Evolutionary conservation across 2,329 filamentous ascomycete species (phyloP).

Genomic region (Pestalotiopsis sp.): DNA sequence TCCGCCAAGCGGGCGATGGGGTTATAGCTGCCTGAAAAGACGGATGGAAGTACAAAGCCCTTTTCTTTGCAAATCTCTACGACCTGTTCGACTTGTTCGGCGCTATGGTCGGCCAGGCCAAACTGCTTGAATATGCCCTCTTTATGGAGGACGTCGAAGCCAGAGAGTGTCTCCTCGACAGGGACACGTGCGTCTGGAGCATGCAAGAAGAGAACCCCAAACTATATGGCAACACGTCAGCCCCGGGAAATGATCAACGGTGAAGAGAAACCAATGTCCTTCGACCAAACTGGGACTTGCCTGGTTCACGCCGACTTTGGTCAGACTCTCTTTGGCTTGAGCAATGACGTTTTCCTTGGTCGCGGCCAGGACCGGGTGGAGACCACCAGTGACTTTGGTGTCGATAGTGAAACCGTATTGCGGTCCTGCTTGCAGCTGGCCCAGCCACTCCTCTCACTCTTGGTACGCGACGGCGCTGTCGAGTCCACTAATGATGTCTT

Average conservation of each 20-base stretch:
- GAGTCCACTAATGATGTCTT: background rate
- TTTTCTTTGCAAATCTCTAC: constrained; percentile 67
- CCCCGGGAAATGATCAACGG: too few relatives aligned
- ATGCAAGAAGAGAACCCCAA: background rate
- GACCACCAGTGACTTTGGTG: constrained; percentile 5
- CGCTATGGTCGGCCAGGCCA: background rate
- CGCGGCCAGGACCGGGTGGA: background rate
- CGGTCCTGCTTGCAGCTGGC: background rate
- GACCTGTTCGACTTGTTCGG: constrained; percentile 6
- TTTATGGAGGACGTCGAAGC: constrained; percentile 10
- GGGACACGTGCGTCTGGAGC: background rate
- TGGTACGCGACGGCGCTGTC: background rate
- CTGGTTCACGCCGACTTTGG: background rate
- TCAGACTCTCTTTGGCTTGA: background rate
- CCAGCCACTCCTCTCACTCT: background rate
- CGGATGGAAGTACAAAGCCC: background rate
- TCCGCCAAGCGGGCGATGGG: background rate
- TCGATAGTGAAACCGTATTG: background rate
- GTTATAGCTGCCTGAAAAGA: constrained; percentile 11
- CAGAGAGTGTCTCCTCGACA: constrained; percentile 3
- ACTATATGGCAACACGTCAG: background rate
- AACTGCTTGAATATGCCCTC: constrained; percentile 13
- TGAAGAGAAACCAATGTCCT: rapidly evolving
- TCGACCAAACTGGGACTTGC: background rate
- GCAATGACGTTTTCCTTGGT: background rate